Evolutionary conservation across 208 protist genomes (phyloP).

Genomic region (Histomonas meleagridis): DNA sequence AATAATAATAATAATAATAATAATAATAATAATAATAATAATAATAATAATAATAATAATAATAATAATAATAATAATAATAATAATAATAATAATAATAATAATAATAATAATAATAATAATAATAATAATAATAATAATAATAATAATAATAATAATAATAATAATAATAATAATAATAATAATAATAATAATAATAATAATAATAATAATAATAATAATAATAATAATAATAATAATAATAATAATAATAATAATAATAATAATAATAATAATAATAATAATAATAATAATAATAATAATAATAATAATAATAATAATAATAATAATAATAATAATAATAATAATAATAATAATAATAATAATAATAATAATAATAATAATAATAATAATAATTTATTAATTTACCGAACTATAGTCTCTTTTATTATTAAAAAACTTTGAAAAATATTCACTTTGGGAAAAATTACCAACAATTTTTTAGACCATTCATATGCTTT

Average conservation of each 20-base stretch:
- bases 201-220: neutral
- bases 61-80: neutral
- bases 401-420: too few relatives aligned
- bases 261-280: conserved; percentile 13
- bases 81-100: neutral
- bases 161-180: neutral
- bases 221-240: neutral
- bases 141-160: neutral
- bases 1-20: neutral
- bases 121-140: neutral
- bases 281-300: neutral
- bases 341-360: neutral
- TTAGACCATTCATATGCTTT: too few relatives aligned
- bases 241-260: neutral
- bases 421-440: too few relatives aligned
- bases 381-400: neutral
- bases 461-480: too few relatives aligned
- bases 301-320: neutral
- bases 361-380: neutral
- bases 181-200: neutral
- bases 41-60: neutral
- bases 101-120: neutral
- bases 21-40: neutral
- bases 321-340: neutral
- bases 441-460: too few relatives aligned